These are phyloP conservation scores for Penicillium thymicola DNA, from an alignment of 2,329 filamentous ascomycete species.

Conservation along the genomic window DNA sequence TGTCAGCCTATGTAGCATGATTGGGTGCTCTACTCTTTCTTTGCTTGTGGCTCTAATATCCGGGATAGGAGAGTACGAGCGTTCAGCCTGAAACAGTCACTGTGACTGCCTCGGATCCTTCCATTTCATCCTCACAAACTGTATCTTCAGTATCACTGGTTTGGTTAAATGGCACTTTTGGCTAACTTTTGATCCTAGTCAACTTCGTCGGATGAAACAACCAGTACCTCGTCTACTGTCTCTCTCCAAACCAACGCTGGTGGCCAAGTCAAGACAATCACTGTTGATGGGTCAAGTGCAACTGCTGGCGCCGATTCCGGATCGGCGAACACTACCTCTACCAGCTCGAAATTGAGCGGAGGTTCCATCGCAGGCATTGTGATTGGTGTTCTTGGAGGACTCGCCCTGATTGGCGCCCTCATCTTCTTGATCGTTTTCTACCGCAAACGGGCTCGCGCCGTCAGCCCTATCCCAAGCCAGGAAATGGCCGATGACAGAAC, in stretches of 20 bases:
- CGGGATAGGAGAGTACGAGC: conserved; percentile 20
- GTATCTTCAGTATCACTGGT: conserved; percentile 7
- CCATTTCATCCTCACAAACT: conserved; percentile 4
- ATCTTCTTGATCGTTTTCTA: conserved; percentile 40
- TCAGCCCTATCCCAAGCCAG: conserved; percentile 30
- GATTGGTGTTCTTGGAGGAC: conserved; percentile 40
- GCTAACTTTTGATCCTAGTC: conserved; percentile 15
- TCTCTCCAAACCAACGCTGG: conserved; percentile 25
- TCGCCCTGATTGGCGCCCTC: conserved; percentile 38
- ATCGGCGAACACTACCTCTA: conserved; percentile 10
- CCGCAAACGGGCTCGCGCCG: conserved; percentile 33
- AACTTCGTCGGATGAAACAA: conserved; percentile 7
- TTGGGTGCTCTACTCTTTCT: conserved; percentile 5
- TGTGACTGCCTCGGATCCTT: conserved; percentile 1
- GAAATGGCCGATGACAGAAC: conserved; percentile 31
- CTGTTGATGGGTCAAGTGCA: conserved; percentile 19
- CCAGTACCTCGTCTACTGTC: conserved; percentile 14
- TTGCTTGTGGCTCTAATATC: conserved; percentile 16
- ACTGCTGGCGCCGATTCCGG: conserved; percentile 17
- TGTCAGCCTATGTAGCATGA: background rate
- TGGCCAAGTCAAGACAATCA: conserved; percentile 31
- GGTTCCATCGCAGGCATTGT: conserved; percentile 47
- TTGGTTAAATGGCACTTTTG: background rate
- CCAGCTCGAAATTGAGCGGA: conserved; percentile 32
- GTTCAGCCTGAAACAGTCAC: conserved; percentile 17